phyloP scores from a whole-genome alignment of 2,329 filamentous ascomycete genomes.

The Pseudogymnoascus sp. region DNA sequence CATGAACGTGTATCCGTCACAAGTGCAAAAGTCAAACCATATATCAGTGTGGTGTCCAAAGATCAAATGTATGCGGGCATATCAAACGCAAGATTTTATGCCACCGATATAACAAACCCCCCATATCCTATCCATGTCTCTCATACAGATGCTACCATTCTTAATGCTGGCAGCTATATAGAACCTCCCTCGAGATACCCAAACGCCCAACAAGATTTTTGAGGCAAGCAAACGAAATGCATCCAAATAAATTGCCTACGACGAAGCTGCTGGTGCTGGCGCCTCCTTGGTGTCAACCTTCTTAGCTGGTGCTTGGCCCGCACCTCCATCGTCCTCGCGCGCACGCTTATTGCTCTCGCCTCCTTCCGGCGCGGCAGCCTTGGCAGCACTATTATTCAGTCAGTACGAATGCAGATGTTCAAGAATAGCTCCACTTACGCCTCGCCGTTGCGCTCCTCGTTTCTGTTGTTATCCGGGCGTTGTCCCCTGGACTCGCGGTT shows the following conservation, averaged over 20 bases:
- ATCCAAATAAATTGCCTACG: slow-evolving; percentile 14
- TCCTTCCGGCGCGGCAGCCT: slow-evolving; percentile 3
- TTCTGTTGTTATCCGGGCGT: slow-evolving; percentile 28
- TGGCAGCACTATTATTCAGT: not conserved
- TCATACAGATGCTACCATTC: slow-evolving; percentile 7
- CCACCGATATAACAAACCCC: slow-evolving; percentile 3
- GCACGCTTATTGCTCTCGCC: slow-evolving; percentile 25
- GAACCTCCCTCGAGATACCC: slow-evolving; percentile 2
- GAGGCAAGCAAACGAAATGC: slow-evolving; percentile 7
- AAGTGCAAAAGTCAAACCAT: slow-evolving; percentile 8
- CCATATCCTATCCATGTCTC: slow-evolving; percentile 9
- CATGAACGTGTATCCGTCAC: not conserved
- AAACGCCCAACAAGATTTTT: slow-evolving; percentile 4
- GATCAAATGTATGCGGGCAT: slow-evolving; percentile 8
- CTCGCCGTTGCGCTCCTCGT: slow-evolving; percentile 20
- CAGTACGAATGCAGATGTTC: not conserved
- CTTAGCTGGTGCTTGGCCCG: slow-evolving; percentile 46
- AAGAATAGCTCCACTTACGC: slow-evolving; percentile 21
- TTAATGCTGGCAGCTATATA: slow-evolving; percentile 2
- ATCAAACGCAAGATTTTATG: slow-evolving; percentile 11
- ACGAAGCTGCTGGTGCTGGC: slow-evolving; percentile 18
- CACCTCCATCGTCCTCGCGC: slow-evolving; percentile 36
- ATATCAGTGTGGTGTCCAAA: not conserved
- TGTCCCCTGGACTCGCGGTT: slow-evolving; percentile 30
- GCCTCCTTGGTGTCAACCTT: slow-evolving; percentile 43